Percentiles rank a stretch among this genome's conserved stretches.
Evolutionary conservation across 331 rosid species (phyloP).

Genomic region (Quercus phellos): DNA sequence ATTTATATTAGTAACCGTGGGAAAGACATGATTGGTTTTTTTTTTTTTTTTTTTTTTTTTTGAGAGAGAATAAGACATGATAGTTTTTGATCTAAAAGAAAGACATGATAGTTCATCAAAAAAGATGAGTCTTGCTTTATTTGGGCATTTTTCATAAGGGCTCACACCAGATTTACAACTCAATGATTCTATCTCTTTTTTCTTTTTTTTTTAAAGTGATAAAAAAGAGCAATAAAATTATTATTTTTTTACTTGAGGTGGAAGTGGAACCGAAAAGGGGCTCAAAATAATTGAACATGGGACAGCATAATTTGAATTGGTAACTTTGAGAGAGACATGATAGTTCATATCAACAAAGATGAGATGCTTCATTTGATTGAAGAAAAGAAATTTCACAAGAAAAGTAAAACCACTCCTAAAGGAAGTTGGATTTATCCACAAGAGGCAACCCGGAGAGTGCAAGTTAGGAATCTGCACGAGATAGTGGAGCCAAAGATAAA

Average conservation of each 20-base stretch:
- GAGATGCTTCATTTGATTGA: slow-evolving; percentile 35
- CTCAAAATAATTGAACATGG: slow-evolving; percentile 36
- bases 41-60: no score
- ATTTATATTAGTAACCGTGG: not conserved
- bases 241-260: not conserved
- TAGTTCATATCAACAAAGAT: slow-evolving; percentile 37
- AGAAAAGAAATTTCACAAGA: slow-evolving; percentile 16
- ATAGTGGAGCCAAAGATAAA: slow-evolving; percentile 32
- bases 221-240: no score
- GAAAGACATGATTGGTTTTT: not conserved
- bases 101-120: not conserved
- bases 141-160: no score
- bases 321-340: slow-evolving; percentile 43
- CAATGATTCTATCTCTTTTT: no score
- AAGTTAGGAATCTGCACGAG: slow-evolving; percentile 23
- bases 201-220: no score
- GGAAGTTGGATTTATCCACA: slow-evolving; percentile 19
- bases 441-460: slow-evolving; percentile 23
- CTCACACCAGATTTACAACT: no score
- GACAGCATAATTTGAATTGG: slow-evolving; percentile 30
- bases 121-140: not conserved
- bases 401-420: slow-evolving; percentile 8
- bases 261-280: slow-evolving; percentile 20
- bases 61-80: not conserved
- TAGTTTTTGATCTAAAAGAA: not conserved